Evolutionary conservation across 2,329 filamentous ascomycete genomes (phyloP).

Genomic region (Beauveria australis): DNA sequence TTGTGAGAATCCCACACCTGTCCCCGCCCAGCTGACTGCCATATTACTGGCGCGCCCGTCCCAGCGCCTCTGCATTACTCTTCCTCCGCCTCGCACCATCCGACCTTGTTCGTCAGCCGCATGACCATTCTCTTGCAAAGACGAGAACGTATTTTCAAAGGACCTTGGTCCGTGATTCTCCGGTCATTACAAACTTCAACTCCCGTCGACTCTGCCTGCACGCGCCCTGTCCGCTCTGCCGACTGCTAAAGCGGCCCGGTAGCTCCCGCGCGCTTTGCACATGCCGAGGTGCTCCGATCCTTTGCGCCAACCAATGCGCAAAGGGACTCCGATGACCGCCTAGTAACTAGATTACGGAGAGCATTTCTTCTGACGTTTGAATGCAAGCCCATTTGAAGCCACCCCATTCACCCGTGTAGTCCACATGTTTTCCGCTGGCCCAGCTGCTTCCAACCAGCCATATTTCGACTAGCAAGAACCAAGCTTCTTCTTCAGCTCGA

Average conservation of each 20-base stretch:
- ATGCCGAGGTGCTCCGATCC: constrained; percentile 4
- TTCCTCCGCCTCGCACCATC: not conserved
- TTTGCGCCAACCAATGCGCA: not conserved
- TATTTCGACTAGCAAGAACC: not conserved
- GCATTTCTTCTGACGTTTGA: too few species aligned
- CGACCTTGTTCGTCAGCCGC: not conserved
- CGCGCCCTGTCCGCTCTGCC: too few species aligned
- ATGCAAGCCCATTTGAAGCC: not conserved
- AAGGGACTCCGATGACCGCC: not conserved
- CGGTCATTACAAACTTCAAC: not conserved
- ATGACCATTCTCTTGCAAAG: not conserved
- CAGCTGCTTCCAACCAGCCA: not conserved
- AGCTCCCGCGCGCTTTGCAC: constrained; percentile 4
- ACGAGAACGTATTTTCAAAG: not conserved
- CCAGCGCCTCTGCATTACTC: not conserved
- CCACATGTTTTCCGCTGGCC: not conserved
- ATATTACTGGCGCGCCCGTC: not conserved
- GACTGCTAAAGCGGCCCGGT: not conserved
- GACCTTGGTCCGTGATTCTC: not conserved
- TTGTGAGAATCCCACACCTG: not conserved
- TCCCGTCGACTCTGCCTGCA: not conserved
- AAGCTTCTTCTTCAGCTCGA: not conserved
- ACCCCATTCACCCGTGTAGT: not conserved
- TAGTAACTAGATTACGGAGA: too few species aligned
- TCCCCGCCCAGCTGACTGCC: not conserved